Evolutionary conservation across 148 eudicot genomes (phyloP), one percentile per base, ranked within the genome.

Genomic region (Fallopia convolvulus): DNA sequence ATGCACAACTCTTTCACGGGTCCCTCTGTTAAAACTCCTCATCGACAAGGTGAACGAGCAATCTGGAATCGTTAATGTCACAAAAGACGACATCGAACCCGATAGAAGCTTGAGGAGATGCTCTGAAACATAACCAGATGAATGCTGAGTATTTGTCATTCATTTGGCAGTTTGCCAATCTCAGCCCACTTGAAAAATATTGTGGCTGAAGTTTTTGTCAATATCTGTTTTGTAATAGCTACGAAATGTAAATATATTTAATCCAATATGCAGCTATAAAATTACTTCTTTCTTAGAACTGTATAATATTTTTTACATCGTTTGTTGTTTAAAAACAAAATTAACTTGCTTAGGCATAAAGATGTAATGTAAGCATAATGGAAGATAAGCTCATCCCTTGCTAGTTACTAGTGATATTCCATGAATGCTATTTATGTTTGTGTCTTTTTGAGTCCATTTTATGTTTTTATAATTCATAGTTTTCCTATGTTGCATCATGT

Each of bases 1-100:
- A 12, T 88, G 94, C 82, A 85, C 77, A 75, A 95, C 97, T 8
- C 90, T 95, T 20, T 88, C 99, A 0, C 86, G 76, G 50, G 97
- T 95, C 53, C 99, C 99, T 46, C 78, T 95, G 71, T 80, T 95
- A 52, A 91, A 91, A 83, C 99, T 95, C 83, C 91, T 95, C 33
- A 88, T 92, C 0, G 91, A 93, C 79, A 90, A 90, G 79, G 94
- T 95, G 5, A 91, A 92, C 6, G 93, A 91, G 83, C 97, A 88
- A 20, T 84, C 86, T 9, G 91, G 92, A 52, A 83, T 92, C 40
- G 66, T 90, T 74, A 79, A 77, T 68, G 80, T 95, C 41, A 86
- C 94, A 70, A 83, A 83, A 52, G 81, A 89, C 77, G 97, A 92
- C 82, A 75, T 95, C 30, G 72, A 84, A 66, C 76, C 73, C 74